Conservation (phyloP, 2,329 filamentous ascomycete genomes). For the Thelonectria blattea region DNA sequence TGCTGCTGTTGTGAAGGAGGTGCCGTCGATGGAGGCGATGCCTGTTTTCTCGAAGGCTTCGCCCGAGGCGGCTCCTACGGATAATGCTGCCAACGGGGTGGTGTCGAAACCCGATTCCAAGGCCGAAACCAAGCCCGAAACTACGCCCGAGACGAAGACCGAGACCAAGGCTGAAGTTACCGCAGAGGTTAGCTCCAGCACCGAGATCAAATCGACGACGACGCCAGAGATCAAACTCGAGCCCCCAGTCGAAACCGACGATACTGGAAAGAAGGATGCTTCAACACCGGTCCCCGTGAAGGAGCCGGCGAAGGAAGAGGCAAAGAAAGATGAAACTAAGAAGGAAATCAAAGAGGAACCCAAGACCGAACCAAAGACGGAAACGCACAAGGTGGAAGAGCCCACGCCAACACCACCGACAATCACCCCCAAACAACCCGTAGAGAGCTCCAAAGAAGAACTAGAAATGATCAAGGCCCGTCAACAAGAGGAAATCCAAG, state of each 20-base stretch:
- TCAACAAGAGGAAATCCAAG: slow-evolving; percentile 82
- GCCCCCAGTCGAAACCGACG: background rate
- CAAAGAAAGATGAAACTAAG: background rate
- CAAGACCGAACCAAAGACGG: background rate
- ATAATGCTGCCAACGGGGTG: slow-evolving; percentile 8
- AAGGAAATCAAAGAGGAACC: slow-evolving; percentile 1
- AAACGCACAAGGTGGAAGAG: background rate
- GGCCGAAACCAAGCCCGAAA: background rate
- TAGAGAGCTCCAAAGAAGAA: slow-evolving; percentile 23
- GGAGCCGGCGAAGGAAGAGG: background rate
- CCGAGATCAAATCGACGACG: background rate
- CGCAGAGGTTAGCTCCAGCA: background rate
- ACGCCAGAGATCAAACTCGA: background rate
- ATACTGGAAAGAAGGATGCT: background rate
- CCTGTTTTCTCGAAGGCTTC: slow-evolving; percentile 17
- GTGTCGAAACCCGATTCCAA: slow-evolving; percentile 2
- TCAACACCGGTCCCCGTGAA: background rate
- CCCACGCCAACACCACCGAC: slow-evolving; percentile 4
- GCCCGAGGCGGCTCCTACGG: slow-evolving; percentile 2
- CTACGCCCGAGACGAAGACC: background rate
- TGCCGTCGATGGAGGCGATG: slow-evolving; percentile 13
- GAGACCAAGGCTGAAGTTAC: background rate
- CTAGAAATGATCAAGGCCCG: slow-evolving; percentile 35
- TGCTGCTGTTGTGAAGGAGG: background rate
- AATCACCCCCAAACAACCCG: background rate